Conservation (phyloP, 306 rosid genomes). For the barrel medic (Medicago truncatula) region DNA sequence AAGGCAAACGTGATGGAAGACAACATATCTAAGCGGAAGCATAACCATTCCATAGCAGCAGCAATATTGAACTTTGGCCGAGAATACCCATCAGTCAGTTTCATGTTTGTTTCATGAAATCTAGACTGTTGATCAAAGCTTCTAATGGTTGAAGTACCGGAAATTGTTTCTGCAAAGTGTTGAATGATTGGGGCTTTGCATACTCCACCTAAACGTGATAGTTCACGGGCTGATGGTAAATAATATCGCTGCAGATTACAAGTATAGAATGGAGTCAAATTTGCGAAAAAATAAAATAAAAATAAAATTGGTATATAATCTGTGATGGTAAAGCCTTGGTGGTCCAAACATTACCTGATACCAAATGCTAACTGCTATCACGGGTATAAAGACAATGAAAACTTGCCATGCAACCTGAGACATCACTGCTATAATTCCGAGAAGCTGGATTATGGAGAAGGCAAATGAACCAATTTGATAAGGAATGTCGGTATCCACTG, state of each 20-base stretch:
- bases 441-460: slow-evolving; percentile 59
- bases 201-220: slow-evolving; percentile 76
- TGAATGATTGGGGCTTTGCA: slow-evolving; percentile 93
- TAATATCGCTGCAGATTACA: slow-evolving; percentile 70
- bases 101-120: slow-evolving; percentile 76
- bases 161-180: slow-evolving; percentile 84
- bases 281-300: not conserved
- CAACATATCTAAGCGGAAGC: slow-evolving; percentile 78
- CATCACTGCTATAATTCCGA: slow-evolving; percentile 83
- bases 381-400: slow-evolving; percentile 74
- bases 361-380: slow-evolving; percentile 66
- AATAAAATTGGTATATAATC: not conserved
- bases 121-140: slow-evolving; percentile 80
- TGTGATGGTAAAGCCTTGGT: not conserved
- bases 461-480: slow-evolving; percentile 56
- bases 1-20: slow-evolving; percentile 72
- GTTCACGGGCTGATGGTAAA: slow-evolving; percentile 78
- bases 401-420: slow-evolving; percentile 88
- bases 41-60: slow-evolving; percentile 88
- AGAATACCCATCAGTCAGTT: slow-evolving; percentile 68
- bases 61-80: slow-evolving; percentile 70
- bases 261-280: slow-evolving; percentile 9
- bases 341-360: slow-evolving; percentile 60
- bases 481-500: slow-evolving; percentile 61
- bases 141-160: slow-evolving; percentile 82